Evolutionary conservation across 2,329 filamentous ascomycete genomes (phyloP).

Genomic region (Diplocarpon mali): DNA sequence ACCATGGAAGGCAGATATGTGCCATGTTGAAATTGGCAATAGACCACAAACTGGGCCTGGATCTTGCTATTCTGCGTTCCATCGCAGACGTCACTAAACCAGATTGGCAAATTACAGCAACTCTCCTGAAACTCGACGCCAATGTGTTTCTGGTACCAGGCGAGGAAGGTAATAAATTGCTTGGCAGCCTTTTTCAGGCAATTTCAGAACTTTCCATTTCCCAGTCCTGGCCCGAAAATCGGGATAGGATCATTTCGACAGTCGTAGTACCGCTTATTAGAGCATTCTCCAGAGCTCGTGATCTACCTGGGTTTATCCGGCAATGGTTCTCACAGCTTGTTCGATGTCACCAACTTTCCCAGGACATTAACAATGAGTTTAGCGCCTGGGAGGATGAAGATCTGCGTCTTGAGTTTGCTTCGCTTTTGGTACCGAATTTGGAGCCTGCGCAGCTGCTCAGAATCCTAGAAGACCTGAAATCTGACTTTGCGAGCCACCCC

Average conservation of each 20-base stretch:
- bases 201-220: constrained; percentile 23
- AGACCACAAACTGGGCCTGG: constrained; percentile 27
- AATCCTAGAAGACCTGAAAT: constrained; percentile 28
- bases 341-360: constrained; percentile 20
- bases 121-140: constrained; percentile 34
- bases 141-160: constrained; percentile 32
- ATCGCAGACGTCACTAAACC: constrained; percentile 24
- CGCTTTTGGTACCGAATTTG: constrained; percentile 29
- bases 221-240: constrained; percentile 13
- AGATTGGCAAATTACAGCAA: constrained; percentile 31
- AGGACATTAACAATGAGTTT: constrained; percentile 8
- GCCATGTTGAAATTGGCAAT: constrained; percentile 29
- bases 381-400: constrained; percentile 26
- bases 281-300: constrained; percentile 31
- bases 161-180: constrained; percentile 23
- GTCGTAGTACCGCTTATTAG: constrained; percentile 32
- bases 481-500: constrained; percentile 15
- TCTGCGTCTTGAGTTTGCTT: constrained; percentile 19
- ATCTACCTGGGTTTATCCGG: constrained; percentile 31
- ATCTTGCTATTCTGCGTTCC: constrained; percentile 26
- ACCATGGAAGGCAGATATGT: constrained; percentile 21
- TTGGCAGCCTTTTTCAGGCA: constrained; percentile 25
- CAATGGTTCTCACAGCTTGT: constrained; percentile 29
- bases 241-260: constrained; percentile 25
- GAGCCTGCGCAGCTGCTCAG: constrained; percentile 29